Percentiles rank a stretch among this genome's conserved stretches.
These are phyloP conservation scores for Eugenia klotzschiana DNA, from an alignment of 441 rosid species.

Conservation along the genomic window DNA sequence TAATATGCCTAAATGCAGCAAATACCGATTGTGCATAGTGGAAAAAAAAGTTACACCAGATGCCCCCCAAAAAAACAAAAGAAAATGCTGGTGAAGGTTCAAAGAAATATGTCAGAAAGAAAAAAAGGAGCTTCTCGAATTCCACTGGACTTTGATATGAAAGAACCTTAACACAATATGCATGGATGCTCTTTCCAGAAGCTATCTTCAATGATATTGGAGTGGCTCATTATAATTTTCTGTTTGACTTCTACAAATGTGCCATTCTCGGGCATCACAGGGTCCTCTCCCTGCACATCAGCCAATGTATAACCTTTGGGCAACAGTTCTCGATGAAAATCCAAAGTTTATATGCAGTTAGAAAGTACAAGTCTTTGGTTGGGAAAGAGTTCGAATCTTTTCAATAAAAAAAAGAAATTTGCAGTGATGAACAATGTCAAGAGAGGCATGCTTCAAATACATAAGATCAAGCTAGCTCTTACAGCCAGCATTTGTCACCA, in stretches of 20 bases:
- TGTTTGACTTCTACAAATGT: conserved; percentile 3
- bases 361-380: not conserved
- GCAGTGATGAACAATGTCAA: not conserved
- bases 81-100: not conserved
- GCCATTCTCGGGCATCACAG: conserved; percentile 3
- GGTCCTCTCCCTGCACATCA: conserved; percentile 17
- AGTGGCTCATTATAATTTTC: conserved; percentile 34
- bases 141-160: not conserved
- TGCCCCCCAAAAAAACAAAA: not conserved
- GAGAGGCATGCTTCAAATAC: not conserved
- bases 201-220: conserved; percentile 46
- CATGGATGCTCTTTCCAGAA: conserved; percentile 51
- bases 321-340: not conserved
- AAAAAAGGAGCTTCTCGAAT: not conserved
- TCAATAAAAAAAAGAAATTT: not conserved
- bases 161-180: conserved; percentile 3
- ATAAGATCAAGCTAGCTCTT: not conserved
- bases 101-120: not conserved
- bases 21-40: not conserved
- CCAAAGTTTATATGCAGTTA: not conserved
- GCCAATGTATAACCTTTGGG: not conserved
- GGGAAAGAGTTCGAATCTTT: not conserved
- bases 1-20: not conserved
- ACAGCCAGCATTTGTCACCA: not conserved
- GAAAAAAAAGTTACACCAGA: not conserved